Conservation (phyloP, 75 land plant species). For the Selaginella moellendorffii region DNA sequence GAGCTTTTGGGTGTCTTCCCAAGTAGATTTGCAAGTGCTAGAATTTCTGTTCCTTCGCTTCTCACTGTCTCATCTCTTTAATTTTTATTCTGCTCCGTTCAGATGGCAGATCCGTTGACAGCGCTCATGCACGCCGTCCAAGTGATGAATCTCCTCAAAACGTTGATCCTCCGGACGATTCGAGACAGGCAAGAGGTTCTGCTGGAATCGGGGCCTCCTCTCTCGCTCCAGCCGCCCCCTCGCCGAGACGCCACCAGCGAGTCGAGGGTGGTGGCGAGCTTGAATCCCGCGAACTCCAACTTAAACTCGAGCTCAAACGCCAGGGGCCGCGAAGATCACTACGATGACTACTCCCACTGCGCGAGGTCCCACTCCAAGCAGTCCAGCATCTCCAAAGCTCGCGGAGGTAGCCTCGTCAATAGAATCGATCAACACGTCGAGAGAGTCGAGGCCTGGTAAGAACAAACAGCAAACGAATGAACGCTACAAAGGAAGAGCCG, state of each 20-base stretch:
- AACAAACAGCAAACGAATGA: no score
- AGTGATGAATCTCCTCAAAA: slow-evolving; percentile 96
- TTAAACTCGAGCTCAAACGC: neutral
- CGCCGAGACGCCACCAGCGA: slow-evolving; percentile 11
- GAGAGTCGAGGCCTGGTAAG: slow-evolving; percentile 41
- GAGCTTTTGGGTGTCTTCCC: neutral
- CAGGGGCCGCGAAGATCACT: neutral
- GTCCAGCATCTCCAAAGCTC: neutral
- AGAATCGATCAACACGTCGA: slow-evolving; percentile 33
- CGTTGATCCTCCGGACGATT: slow-evolving; percentile 54
- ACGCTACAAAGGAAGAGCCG: no score
- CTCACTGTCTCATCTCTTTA: neutral
- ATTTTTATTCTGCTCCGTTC: slow-evolving; percentile 13
- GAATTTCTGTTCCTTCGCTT: neutral
- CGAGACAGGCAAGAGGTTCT: slow-evolving; percentile 54
- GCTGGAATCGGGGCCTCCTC: neutral
- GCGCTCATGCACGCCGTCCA: slow-evolving; percentile 99
- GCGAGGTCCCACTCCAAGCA: slow-evolving; percentile 1
- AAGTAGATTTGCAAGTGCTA: neutral
- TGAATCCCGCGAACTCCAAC: no score
- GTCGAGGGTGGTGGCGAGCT: slow-evolving; percentile 12
- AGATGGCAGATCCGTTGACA: slow-evolving; percentile 99
- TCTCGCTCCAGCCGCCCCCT: neutral
- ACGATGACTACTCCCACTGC: neutral
- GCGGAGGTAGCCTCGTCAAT: slow-evolving; percentile 17